Conservation (phyloP, 768 basidiomycete genomes). For the Boletus huronensis region DNA sequence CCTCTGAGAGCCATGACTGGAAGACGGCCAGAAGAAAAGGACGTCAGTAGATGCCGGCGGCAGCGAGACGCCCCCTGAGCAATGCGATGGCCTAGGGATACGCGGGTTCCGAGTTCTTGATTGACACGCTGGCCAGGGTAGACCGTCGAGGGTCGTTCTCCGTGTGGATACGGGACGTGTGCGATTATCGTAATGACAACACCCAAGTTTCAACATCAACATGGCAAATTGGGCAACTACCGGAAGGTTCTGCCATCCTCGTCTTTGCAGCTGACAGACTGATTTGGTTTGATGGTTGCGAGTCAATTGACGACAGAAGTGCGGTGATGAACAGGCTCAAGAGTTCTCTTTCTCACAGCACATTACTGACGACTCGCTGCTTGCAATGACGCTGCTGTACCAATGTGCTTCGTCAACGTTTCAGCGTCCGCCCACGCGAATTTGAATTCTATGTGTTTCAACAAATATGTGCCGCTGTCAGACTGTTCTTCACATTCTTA, state of each 20-base stretch:
- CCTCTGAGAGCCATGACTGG: neutral
- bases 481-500: neutral
- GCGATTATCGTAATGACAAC: conserved; percentile 10
- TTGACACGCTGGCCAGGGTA: conserved; percentile 1
- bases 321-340: neutral
- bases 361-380: neutral
- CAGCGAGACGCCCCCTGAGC: neutral
- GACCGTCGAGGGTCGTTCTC: neutral
- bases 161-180: neutral
- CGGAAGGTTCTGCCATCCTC: neutral
- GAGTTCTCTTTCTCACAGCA: conserved; percentile 2
- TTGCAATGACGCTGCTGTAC: neutral
- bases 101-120: neutral
- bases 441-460: conserved; percentile 12
- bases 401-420: neutral
- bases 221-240: neutral
- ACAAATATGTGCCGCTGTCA: conserved; percentile 3
- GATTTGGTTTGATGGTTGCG: too few species aligned
- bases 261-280: neutral
- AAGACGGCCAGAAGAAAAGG: neutral
- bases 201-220: conserved; percentile 10
- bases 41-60: too few species aligned
- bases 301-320: neutral
- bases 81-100: neutral
- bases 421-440: neutral